A percentile compares a stretch with the other conserved stretches of the same genome.
These are phyloP conservation scores for Trametes cubensis DNA, from an alignment of 768 basidiomycete species.

Conservation along the genomic window DNA sequence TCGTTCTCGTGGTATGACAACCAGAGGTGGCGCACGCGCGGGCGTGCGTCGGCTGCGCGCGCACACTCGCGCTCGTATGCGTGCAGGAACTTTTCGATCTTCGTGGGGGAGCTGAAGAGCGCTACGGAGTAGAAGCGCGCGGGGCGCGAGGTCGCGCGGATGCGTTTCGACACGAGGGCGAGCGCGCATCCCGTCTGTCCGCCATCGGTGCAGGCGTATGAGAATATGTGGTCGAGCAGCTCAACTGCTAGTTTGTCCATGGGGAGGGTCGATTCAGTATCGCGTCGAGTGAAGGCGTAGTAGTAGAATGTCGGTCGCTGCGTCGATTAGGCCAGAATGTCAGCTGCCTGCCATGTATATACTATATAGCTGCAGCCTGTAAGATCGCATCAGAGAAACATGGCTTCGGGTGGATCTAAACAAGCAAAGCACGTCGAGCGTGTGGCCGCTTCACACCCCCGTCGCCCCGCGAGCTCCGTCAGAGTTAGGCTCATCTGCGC, in stretches of 20 bases:
- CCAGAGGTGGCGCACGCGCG: constrained; percentile 23
- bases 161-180: constrained; percentile 34
- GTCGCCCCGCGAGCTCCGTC: too few relatives aligned
- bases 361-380: too few relatives aligned
- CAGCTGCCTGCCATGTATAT: too few relatives aligned
- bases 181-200: constrained; percentile 35
- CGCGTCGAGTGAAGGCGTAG: too few relatives aligned
- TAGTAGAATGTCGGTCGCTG: too few relatives aligned
- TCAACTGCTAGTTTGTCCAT: constrained; percentile 33
- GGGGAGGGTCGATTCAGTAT: background rate
- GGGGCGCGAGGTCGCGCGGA: constrained; percentile 31
- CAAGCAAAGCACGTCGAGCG: too few relatives aligned
- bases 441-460: too few relatives aligned
- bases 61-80: constrained; percentile 8
- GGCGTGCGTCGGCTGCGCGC: constrained; percentile 1
- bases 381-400: too few relatives aligned
- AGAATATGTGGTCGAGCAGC: constrained; percentile 32
- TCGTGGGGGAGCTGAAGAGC: background rate
- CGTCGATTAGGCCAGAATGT: too few relatives aligned
- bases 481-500: too few relatives aligned
- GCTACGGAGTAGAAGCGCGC: constrained; percentile 21
- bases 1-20: constrained; percentile 17
- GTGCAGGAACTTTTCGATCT: constrained; percentile 13
- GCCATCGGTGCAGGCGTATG: constrained; percentile 36
- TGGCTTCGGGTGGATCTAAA: too few relatives aligned